phyloP scores from a whole-genome alignment of 495 filamentous ascomycete genomes.

The Aspergillus egyptiacus region DNA sequence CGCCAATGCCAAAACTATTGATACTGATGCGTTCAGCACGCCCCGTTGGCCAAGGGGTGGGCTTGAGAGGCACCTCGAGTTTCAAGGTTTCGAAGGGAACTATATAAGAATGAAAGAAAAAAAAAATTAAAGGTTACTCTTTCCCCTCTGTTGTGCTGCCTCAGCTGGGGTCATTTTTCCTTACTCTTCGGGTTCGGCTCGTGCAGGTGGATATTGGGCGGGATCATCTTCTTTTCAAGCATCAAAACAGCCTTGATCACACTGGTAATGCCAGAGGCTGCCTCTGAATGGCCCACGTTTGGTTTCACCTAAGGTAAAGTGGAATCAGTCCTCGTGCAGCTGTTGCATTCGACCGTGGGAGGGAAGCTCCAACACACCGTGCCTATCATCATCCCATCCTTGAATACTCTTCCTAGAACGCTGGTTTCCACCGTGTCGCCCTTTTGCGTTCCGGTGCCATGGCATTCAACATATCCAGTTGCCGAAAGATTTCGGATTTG shows the following conservation, averaged over 20 bases:
- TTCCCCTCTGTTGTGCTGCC: no score
- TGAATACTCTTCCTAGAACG: slow-evolving; percentile 21
- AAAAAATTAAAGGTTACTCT: not conserved
- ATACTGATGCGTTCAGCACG: slow-evolving; percentile 21
- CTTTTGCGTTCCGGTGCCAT: slow-evolving; percentile 36
- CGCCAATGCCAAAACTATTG: slow-evolving; percentile 32
- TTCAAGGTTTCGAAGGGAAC: slow-evolving; percentile 26
- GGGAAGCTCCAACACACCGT: slow-evolving; percentile 8
- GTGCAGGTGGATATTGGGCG: slow-evolving; percentile 28
- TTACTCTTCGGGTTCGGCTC: slow-evolving; percentile 25
- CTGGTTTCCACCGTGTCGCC: not conserved
- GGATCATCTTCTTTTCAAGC: slow-evolving; percentile 31
- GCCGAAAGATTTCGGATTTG: slow-evolving; percentile 16
- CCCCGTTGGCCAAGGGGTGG: slow-evolving; percentile 26
- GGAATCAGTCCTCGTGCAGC: no score
- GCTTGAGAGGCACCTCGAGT: slow-evolving; percentile 20
- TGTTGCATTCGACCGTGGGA: not conserved
- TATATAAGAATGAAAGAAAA: not conserved
- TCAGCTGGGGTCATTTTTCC: no score
- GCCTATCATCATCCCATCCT: slow-evolving; percentile 16
- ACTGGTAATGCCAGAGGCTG: slow-evolving; percentile 28
- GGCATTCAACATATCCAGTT: slow-evolving; percentile 31
- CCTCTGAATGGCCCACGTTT: slow-evolving; percentile 38
- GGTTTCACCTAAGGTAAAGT: slow-evolving; percentile 22
- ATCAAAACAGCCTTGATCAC: slow-evolving; percentile 32